A percentile compares a stretch with the other conserved stretches of the same genome.
Evolutionary conservation across 1,139 yeast species (phyloP).

Genomic region (Sugiyamaella pinicola): DNA sequence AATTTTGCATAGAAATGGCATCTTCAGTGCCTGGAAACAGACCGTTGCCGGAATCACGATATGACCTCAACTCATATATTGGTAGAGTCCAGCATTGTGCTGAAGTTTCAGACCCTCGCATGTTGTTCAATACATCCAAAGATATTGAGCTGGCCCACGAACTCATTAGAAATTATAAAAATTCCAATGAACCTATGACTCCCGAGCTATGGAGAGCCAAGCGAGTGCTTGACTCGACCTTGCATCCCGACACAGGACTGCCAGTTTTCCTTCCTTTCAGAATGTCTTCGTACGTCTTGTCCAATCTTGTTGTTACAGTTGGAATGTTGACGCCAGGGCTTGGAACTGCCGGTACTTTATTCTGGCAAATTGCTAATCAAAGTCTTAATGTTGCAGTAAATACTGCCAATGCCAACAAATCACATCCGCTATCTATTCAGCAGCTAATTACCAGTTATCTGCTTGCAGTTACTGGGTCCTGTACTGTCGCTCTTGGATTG

Average conservation of each 20-base stretch:
- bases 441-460: conserved; percentile 79
- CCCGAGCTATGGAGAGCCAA: conserved; percentile 91
- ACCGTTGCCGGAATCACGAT: conserved; percentile 73
- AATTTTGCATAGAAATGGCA: conserved; percentile 60
- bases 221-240: conserved; percentile 78
- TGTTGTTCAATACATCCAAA: conserved; percentile 69
- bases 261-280: conserved; percentile 90
- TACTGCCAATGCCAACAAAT: conserved; percentile 93
- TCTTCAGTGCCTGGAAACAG: conserved; percentile 83
- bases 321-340: conserved; percentile 97
- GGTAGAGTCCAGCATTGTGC: conserved; percentile 95
- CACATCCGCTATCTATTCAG: conserved; percentile 79
- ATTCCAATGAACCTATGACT: conserved; percentile 67
- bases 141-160: conserved; percentile 68
- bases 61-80: conserved; percentile 79
- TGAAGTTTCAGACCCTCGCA: conserved; percentile 87
- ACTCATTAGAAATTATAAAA: conserved; percentile 68
- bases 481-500: conserved; percentile 92
- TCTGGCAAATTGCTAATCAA: conserved; percentile 98
- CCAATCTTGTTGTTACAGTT: conserved; percentile 90
- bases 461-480: conserved; percentile 90
- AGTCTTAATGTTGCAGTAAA: conserved; percentile 94
- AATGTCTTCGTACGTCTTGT: conserved; percentile 93
- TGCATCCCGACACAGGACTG: conserved; percentile 95
- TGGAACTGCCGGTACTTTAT: conserved; percentile 85